phyloP scores from a whole-genome alignment of 106 monocot species.

The Triglochin maritima region DNA sequence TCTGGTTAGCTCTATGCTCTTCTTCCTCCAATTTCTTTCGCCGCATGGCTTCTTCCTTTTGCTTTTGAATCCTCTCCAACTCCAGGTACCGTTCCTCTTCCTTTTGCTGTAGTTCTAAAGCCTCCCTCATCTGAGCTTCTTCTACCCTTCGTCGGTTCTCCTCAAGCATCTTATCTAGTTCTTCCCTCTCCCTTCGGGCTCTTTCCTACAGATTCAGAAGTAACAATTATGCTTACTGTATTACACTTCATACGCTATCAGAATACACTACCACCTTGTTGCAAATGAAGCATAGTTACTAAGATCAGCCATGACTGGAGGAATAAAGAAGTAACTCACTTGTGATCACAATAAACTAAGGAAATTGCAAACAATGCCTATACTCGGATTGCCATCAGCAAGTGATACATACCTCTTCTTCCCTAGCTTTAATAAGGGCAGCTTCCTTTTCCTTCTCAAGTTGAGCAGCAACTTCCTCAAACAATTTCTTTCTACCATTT shows the following conservation, averaged over 20 bases:
- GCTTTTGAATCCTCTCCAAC: constrained; percentile 59
- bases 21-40: constrained; percentile 94
- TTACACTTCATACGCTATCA: background rate
- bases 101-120: constrained; percentile 70
- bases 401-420: constrained; percentile 46
- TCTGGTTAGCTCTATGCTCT: constrained; percentile 69
- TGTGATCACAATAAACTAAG: too few species aligned
- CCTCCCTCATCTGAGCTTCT: constrained; percentile 75
- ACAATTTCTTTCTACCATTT: constrained; percentile 72
- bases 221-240: background rate
- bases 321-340: too few species aligned
- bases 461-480: constrained; percentile 67
- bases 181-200: constrained; percentile 73
- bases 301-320: too few species aligned
- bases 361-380: too few species aligned
- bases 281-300: too few species aligned
- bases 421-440: constrained; percentile 59
- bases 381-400: too few species aligned
- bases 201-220: constrained; percentile 47
- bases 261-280: background rate
- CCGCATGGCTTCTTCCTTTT: constrained; percentile 86
- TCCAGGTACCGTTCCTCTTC: constrained; percentile 91
- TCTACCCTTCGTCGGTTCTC: constrained; percentile 83
- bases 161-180: constrained; percentile 86
- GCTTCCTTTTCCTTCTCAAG: constrained; percentile 93